Conservation (phyloP, 2,329 filamentous ascomycete genomes). For the Fusarium tanahbumbuense region DNA sequence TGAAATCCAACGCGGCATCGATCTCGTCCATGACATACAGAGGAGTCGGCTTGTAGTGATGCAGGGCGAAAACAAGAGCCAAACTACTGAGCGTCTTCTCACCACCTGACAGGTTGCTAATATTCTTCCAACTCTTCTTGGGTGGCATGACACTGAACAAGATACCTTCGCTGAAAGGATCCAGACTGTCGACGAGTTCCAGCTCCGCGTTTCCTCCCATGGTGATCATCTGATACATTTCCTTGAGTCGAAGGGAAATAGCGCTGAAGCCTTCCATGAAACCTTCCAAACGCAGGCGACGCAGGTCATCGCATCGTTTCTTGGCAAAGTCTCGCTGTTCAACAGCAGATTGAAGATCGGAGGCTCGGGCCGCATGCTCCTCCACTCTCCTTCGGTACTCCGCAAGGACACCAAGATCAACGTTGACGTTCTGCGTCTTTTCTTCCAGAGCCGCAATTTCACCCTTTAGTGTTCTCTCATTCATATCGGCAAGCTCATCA, state of each 20-base stretch:
- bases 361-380: constrained; percentile 83
- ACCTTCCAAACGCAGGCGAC: constrained; percentile 88
- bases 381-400: constrained; percentile 89
- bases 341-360: constrained; percentile 84
- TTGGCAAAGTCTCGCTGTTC: constrained; percentile 85
- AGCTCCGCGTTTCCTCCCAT: constrained; percentile 99
- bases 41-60: constrained; percentile 98
- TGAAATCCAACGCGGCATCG: constrained; percentile 95
- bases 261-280: constrained; percentile 98
- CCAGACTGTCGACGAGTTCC: constrained; percentile 93
- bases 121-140: constrained; percentile 99
- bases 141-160: constrained; percentile 98
- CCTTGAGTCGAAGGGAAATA: constrained; percentile 94
- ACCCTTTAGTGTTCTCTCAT: constrained; percentile 68
- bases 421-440: constrained; percentile 83
- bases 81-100: constrained; percentile 96
- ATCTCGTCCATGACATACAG: constrained; percentile 99
- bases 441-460: constrained; percentile 73
- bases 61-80: constrained; percentile 95
- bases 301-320: constrained; percentile 90
- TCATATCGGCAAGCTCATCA: constrained; percentile 75
- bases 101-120: constrained; percentile 92
- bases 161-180: constrained; percentile 97
- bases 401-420: constrained; percentile 88
- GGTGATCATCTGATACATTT: constrained; percentile 99